Percentiles rank a stretch among this genome's conserved stretches.
phyloP scores from a whole-genome alignment of 768 basidiomycete species.

The Suillus tomentosus region DNA sequence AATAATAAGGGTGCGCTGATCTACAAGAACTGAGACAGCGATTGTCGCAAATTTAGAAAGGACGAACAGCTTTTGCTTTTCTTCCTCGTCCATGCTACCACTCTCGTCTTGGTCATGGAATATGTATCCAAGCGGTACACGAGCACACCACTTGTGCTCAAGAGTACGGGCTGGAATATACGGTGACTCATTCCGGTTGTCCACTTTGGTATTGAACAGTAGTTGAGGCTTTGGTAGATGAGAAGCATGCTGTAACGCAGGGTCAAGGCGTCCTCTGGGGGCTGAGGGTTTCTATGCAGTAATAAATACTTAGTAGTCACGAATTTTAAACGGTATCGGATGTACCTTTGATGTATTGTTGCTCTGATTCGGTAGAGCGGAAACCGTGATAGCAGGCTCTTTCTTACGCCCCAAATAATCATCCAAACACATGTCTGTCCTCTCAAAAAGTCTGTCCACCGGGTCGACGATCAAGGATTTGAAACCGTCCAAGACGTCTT shows the following conservation, averaged over 20 bases:
- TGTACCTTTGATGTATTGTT: slow-evolving; percentile 36
- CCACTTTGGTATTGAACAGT: slow-evolving; percentile 57
- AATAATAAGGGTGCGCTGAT: slow-evolving; percentile 75
- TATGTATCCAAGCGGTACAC: slow-evolving; percentile 76
- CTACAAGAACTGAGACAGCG: slow-evolving; percentile 22
- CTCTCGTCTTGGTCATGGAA: slow-evolving; percentile 39
- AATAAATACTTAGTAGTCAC: slow-evolving; percentile 1
- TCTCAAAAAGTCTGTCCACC: slow-evolving; percentile 84
- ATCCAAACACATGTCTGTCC: slow-evolving; percentile 84
- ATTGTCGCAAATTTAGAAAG: neutral
- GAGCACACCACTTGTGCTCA: slow-evolving; percentile 77
- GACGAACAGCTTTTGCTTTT: slow-evolving; percentile 21
- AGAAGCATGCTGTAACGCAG: slow-evolving; percentile 72
- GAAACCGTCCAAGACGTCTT: slow-evolving; percentile 86
- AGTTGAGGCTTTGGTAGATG: slow-evolving; percentile 83
- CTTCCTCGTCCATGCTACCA: slow-evolving; percentile 19
- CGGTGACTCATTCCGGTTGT: slow-evolving; percentile 56
- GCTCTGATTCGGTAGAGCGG: slow-evolving; percentile 34
- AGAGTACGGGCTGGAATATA: slow-evolving; percentile 66
- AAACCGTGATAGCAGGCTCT: slow-evolving; percentile 61
- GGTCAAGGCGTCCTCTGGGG: slow-evolving; percentile 50
- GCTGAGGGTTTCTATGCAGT: slow-evolving; percentile 34
- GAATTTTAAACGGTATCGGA: slow-evolving; percentile 2
- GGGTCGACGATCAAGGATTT: slow-evolving; percentile 75
- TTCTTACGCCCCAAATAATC: slow-evolving; percentile 72